Conservation (phyloP, 768 basidiomycete genomes). For the Royoungia palumana region DNA sequence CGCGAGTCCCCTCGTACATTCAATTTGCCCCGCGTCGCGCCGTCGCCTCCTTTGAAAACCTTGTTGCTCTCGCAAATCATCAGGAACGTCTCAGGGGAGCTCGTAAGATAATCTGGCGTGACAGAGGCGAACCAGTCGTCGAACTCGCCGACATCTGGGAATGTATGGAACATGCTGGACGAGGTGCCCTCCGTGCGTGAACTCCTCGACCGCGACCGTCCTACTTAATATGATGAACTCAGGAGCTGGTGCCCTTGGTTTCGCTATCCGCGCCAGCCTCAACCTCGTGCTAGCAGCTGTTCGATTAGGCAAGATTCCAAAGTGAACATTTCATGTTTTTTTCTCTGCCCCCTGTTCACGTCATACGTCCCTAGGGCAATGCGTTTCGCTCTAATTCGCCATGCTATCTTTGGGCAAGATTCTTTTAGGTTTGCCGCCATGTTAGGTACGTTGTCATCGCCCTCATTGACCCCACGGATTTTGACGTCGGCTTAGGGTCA, state of each 20-base stretch:
- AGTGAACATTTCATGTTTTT: slow-evolving; percentile 40
- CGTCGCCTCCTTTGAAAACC: slow-evolving; percentile 77
- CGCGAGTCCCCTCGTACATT: slow-evolving; percentile 38
- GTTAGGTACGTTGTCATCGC: slow-evolving; percentile 52
- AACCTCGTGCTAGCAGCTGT: slow-evolving; percentile 80
- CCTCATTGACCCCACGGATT: neutral
- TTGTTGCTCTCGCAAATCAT: slow-evolving; percentile 81
- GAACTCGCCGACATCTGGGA: slow-evolving; percentile 61
- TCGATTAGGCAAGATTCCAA: slow-evolving; percentile 61
- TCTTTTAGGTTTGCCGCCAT: slow-evolving; percentile 83
- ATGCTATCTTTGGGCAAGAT: slow-evolving; percentile 81
- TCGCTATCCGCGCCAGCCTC: slow-evolving; percentile 76
- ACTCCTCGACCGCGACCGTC: neutral
- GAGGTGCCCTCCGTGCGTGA: slow-evolving; percentile 68
- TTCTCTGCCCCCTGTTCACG: neutral
- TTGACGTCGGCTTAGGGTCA: slow-evolving; percentile 43
- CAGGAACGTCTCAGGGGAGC: slow-evolving; percentile 72
- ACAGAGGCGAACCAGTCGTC: slow-evolving; percentile 70
- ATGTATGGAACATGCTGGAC: slow-evolving; percentile 66
- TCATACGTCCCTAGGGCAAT: slow-evolving; percentile 47
- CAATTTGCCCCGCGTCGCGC: slow-evolving; percentile 52
- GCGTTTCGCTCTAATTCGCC: slow-evolving; percentile 65
- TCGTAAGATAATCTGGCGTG: slow-evolving; percentile 78
- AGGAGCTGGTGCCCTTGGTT: slow-evolving; percentile 83
- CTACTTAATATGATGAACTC: neutral